Evolutionary conservation across 352 stramenopile genomes (phyloP), one percentile per base, ranked within the genome.

Genomic region (Blastocystis sp.): DNA sequence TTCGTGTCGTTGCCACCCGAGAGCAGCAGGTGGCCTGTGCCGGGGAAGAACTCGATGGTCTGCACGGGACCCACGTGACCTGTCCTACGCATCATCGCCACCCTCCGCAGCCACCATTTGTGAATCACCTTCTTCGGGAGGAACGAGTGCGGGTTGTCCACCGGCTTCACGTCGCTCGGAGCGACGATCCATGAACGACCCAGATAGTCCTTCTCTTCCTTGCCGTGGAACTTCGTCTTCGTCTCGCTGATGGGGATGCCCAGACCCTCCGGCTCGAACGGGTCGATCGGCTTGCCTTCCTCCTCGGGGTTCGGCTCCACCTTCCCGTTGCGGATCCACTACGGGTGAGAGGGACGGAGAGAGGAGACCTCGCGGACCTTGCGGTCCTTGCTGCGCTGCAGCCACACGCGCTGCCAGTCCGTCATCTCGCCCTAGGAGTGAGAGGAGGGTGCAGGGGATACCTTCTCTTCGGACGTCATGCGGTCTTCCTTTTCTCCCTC

Each of bases 61-160:
- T 98, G 94, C 11, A 99, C 96, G 4, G 96, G 96, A 89, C 98
- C 98, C 21, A 91, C 96, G 87, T 98, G 95, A 34, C 95, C 95
- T 8, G 91, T 95, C 57, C 73, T 84, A 56, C 27, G n/a, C 4
- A 21, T 69, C 14, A 57, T 16, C 7, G 4, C 14, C 6, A 7
- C 18, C 34, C 18, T 9, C 11, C 8, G 9, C 42, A 4, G 24
- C n/a, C 46, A 84, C 89, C 94, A 98, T 84, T 93, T 93, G 89
- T 97, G 92, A 9, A 98, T 91, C 85, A 94, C 97, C 75, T 95
- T 96, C 87, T 98, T 98, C 4, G 96, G 96, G n/a, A 98, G 88
- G 87, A 94, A 98, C 63, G 96, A 96, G 57, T 94, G 88, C 88
- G 97, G 94, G 29, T 92, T 89, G 77, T 94, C 90, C 36, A 85